These are phyloP conservation scores for Chenopodium suecicum DNA, from an alignment of 148 eudicot genomes.

Conservation along the genomic window DNA sequence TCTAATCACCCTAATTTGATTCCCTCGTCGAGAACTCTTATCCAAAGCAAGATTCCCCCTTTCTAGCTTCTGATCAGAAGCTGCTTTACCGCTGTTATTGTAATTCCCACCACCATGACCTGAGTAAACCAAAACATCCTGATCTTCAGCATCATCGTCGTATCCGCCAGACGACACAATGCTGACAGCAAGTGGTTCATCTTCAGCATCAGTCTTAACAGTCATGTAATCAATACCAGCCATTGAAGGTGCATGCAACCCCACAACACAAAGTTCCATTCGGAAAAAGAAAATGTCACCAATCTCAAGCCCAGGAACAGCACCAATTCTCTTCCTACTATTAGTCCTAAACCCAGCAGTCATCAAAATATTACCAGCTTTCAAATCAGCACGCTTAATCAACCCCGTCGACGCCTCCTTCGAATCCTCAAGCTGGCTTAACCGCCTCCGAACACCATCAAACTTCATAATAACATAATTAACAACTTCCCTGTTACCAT, in stretches of 20 bases:
- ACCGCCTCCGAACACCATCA: constrained; percentile 62
- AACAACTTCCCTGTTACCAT: constrained; percentile 56
- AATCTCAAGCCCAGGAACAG: constrained; percentile 76
- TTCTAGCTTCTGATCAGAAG: constrained; percentile 86
- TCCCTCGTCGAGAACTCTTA: constrained; percentile 68
- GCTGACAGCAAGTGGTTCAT: constrained; percentile 83
- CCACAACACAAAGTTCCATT: constrained; percentile 85
- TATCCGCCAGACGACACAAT: constrained; percentile 90
- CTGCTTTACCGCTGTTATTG: constrained; percentile 48
- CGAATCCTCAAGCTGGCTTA: constrained; percentile 66
- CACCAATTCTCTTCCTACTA: constrained; percentile 61
- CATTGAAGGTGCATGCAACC: constrained; percentile 90
- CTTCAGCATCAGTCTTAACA: constrained; percentile 44
- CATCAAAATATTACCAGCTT: constrained; percentile 53
- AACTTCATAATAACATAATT: constrained; percentile 49
- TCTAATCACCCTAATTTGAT: constrained; percentile 76
- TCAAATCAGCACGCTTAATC: constrained; percentile 63
- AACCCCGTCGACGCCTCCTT: constrained; percentile 49
- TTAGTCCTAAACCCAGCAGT: constrained; percentile 73
- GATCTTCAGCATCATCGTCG: constrained; percentile 71
- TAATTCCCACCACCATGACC: constrained; percentile 93
- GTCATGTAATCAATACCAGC: constrained; percentile 88
- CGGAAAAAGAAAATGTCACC: constrained; percentile 91
- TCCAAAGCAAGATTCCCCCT: constrained; percentile 91
- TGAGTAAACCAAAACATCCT: constrained; percentile 68